Evolutionary conservation across 2,329 filamentous ascomycete genomes (phyloP).

Genomic region (Epichloe brachyelytri): DNA sequence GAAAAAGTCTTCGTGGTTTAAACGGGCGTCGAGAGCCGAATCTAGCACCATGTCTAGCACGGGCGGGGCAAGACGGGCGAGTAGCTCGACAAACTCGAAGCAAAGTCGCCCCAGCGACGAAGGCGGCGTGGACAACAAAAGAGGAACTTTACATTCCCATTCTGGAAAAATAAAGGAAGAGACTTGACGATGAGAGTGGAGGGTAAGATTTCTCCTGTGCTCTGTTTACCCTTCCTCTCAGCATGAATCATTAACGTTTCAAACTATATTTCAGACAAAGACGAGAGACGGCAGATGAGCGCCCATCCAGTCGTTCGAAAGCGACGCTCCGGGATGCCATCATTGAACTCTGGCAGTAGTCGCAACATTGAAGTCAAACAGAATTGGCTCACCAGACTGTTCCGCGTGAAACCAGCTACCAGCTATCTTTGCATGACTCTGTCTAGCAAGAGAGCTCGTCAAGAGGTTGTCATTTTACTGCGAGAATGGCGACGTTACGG

Average conservation of each 20-base stretch:
- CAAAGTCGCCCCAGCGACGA: slow-evolving; percentile 9
- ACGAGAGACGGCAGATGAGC: slow-evolving; percentile 5
- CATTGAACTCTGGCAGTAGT: slow-evolving; percentile 24
- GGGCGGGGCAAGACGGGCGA: not conserved
- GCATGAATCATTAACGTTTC: not conserved
- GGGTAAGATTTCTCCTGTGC: slow-evolving; percentile 17
- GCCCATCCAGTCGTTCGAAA: slow-evolving; percentile 2
- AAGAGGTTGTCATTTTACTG: slow-evolving; percentile 63
- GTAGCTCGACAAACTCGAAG: slow-evolving; percentile 6
- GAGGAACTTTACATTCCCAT: slow-evolving; percentile 39
- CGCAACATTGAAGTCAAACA: slow-evolving; percentile 55
- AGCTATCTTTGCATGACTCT: slow-evolving; percentile 64
- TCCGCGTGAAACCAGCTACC: slow-evolving; percentile 75
- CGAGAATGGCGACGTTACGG: slow-evolving; percentile 73
- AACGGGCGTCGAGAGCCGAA: slow-evolving; percentile 29
- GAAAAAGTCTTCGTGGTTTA: slow-evolving; percentile 41
- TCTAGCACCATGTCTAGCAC: slow-evolving; percentile 6
- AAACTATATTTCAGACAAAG: not conserved
- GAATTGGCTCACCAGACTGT: slow-evolving; percentile 81
- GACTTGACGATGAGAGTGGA: slow-evolving; percentile 31
- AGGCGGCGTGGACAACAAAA: slow-evolving; percentile 27
- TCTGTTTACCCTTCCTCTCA: not conserved
- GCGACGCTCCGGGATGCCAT: slow-evolving; percentile 18
- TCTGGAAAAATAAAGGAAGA: slow-evolving; percentile 40
- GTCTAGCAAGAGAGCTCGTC: slow-evolving; percentile 54